These are phyloP conservation scores for Sphaerulina musiva DNA, from an alignment of 2,329 filamentous ascomycete genomes.

Conservation along the genomic window DNA sequence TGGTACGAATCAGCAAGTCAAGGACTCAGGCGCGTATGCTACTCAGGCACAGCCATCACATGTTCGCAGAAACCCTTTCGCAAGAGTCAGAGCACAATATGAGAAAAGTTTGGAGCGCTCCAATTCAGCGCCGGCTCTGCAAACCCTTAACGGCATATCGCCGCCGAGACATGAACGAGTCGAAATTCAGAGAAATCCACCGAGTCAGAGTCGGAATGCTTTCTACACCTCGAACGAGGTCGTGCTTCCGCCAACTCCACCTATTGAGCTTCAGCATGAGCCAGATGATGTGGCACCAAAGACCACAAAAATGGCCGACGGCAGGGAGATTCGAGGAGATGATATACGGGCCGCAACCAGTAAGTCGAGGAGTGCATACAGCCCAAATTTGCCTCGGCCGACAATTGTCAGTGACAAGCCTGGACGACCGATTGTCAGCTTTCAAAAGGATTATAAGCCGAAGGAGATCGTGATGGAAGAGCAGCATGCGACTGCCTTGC, in stretches of 20 bases:
- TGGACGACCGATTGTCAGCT: conserved; percentile 94
- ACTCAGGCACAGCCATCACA: conserved; percentile 34
- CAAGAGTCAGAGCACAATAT: conserved; percentile 52
- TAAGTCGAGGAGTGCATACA: conserved; percentile 80
- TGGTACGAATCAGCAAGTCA: conserved; percentile 3
- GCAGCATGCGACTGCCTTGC: conserved; percentile 29
- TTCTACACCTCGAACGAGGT: conserved; percentile 65
- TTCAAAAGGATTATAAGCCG: conserved; percentile 75
- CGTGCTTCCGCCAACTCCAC: conserved; percentile 33
- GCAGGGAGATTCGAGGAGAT: conserved; percentile 45
- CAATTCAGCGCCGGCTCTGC: conserved; percentile 41
- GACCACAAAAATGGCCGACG: conserved; percentile 48
- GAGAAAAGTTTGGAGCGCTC: conserved; percentile 39
- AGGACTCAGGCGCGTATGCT: conserved; percentile 4
- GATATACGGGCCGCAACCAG: conserved; percentile 88
- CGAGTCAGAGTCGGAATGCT: conserved; percentile 74
- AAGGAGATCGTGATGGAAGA: conserved; percentile 66
- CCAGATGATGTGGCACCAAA: conserved; percentile 37
- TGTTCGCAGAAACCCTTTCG: conserved; percentile 60
- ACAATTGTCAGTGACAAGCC: conserved; percentile 84
- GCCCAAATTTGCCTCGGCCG: conserved; percentile 77
- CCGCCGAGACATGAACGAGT: conserved; percentile 42
- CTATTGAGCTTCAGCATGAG: conserved; percentile 30
- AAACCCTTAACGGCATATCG: conserved; percentile 20
- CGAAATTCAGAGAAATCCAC: conserved; percentile 79